Conservation (phyloP, 2,329 filamentous ascomycete genomes). For the Paracorniculantispora psalliotae region DNA sequence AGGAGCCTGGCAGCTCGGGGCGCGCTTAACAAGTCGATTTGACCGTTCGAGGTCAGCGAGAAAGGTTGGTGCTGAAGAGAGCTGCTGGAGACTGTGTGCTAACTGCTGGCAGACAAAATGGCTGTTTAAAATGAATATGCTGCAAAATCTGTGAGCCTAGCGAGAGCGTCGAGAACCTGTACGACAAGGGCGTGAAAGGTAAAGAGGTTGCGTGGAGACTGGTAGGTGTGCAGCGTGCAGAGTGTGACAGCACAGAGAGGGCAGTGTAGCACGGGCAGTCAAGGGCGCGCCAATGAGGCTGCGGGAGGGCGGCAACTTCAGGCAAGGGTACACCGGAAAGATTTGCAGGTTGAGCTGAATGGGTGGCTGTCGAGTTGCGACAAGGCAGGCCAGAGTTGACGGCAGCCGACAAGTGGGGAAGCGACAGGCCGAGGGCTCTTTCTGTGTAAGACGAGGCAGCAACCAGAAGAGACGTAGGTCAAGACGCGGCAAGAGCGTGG, state of each 20-base stretch:
- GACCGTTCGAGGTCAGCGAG: background rate
- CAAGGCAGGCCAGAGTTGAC: background rate
- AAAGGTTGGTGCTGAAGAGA: background rate
- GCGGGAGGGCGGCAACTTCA: background rate
- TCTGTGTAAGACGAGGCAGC: background rate
- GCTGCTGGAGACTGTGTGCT: background rate
- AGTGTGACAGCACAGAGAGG: background rate
- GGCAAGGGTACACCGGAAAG: background rate
- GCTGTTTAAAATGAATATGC: too few species aligned
- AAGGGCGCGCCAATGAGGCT: background rate
- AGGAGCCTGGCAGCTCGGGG: background rate
- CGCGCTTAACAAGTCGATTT: background rate
- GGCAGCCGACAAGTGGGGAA: background rate
- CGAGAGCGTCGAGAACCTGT: background rate
- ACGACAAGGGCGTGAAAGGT: background rate
- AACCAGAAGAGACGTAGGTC: background rate
- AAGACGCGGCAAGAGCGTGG: background rate
- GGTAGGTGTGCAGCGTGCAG: background rate
- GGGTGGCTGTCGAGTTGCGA: background rate
- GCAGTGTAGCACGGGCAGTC: too few species aligned
- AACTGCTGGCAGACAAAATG: background rate
- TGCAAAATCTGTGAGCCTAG: background rate
- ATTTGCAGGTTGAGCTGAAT: background rate
- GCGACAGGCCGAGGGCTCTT: background rate
- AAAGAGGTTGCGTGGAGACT: background rate